Evolutionary conservation across 129 eudicot species (phyloP), one percentile per base, ranked within the genome.

Genomic region (Artemisia argyi): DNA sequence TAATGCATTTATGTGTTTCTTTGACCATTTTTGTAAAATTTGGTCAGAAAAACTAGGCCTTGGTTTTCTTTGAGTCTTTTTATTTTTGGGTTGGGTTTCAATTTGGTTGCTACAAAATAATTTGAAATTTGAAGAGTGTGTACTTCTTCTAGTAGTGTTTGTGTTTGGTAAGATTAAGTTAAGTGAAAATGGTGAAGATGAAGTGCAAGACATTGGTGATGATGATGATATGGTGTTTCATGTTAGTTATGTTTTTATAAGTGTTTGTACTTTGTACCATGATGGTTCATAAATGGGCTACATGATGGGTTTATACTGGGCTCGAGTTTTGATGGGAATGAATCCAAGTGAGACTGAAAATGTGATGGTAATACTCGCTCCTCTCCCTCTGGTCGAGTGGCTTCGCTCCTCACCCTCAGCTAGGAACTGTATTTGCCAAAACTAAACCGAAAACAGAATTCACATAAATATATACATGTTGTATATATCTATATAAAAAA

Each of bases 1-100:
- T 26, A 55, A 48, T 17, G 87, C 76, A 82, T 81, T 71, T 65
- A 80, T 6, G 1, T 39, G 72, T 71, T 85, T 90, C 1, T 73
- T 63, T 61, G 92, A 90, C 98, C 98, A 93, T 79, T 93, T 93
- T 47, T 79, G 85, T 39, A 81, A 90, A 79, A 93, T 80, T 82
- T 93, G 89, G 7, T 93, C 82, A 26, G 86, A 72, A 69, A 93
- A 93, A 68, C 92, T 93, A 12, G 98, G 97, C 67, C 90, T 89
- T 14, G 98, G 98, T 65, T 93, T 93, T 61, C 95, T 77, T 47
- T 85, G 76, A 64, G 83, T 80, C 72, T 87, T 93, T 72, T 55
- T 89, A 28, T 28, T 28, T 54, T 81, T 69, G 55, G 67, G 79
- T 66, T 80, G 83, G 39, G 75, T 75, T 48, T 82, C 84, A 9